Evolutionary conservation across 257 asterid species (phyloP).

Genomic region (Salvia miltiorrhiza): DNA sequence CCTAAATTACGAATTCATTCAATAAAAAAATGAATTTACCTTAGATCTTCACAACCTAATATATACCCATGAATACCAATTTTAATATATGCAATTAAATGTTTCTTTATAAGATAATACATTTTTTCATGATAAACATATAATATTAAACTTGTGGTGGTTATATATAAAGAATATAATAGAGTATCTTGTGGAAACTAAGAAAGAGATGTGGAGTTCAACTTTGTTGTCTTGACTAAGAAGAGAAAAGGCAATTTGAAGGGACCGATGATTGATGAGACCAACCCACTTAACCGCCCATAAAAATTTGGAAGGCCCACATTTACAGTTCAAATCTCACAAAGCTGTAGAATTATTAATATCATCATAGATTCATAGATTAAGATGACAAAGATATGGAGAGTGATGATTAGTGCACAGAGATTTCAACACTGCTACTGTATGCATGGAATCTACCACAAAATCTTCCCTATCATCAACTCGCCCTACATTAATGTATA

Average conservation of each 20-base stretch:
- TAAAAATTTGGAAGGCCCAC: constrained; percentile 12
- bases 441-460: background rate
- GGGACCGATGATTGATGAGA: constrained; percentile 17
- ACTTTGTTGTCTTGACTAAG: constrained; percentile 12
- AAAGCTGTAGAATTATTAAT: background rate
- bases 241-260: background rate
- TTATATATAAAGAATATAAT: too few relatives aligned
- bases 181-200: too few relatives aligned
- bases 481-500: too few relatives aligned
- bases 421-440: background rate
- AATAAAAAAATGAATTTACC: too few relatives aligned
- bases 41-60: too few relatives aligned
- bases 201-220: background rate
- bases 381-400: background rate
- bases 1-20: too few relatives aligned
- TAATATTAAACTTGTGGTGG: too few relatives aligned
- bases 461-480: background rate
- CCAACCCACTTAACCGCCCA: constrained; percentile 52
- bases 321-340: background rate
- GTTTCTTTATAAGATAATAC: too few relatives aligned
- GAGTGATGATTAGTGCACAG: background rate
- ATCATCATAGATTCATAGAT: background rate
- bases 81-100: too few relatives aligned
- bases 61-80: too few relatives aligned
- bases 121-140: too few relatives aligned